Evolutionary conservation across 352 stramenopile species (phyloP).

Genomic region (Phytophthora pluvialis): DNA sequence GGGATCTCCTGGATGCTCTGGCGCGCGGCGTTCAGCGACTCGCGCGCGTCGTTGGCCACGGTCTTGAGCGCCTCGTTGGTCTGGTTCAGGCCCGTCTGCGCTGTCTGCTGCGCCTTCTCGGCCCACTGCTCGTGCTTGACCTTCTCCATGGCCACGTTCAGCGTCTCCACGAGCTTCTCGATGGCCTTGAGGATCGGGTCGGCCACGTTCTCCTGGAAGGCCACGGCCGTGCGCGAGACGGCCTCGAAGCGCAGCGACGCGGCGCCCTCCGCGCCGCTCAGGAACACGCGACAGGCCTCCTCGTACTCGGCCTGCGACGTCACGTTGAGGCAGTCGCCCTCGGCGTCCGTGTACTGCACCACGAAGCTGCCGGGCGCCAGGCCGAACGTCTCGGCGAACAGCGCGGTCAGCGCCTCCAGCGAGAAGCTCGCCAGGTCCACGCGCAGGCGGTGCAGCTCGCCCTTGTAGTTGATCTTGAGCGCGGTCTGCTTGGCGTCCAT

Average conservation of each 20-base stretch:
- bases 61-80: constrained; percentile 73
- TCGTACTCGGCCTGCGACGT: constrained; percentile 71
- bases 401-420: constrained; percentile 50
- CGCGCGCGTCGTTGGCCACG: constrained; percentile 59
- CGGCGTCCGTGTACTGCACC: constrained; percentile 84
- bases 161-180: constrained; percentile 81
- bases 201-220: constrained; percentile 83
- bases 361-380: constrained; percentile 57
- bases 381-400: constrained; percentile 71
- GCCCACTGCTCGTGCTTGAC: constrained; percentile 85
- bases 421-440: constrained; percentile 64
- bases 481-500: constrained; percentile 66
- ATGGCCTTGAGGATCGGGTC: constrained; percentile 83
- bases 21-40: constrained; percentile 56
- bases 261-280: constrained; percentile 34
- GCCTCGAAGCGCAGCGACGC: constrained; percentile 76
- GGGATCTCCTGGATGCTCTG: constrained; percentile 81
- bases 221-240: constrained; percentile 60
- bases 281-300: constrained; percentile 67
- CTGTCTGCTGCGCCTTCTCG: constrained; percentile 54
- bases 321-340: constrained; percentile 78
- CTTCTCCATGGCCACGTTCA: constrained; percentile 83
- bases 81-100: constrained; percentile 58
- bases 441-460: constrained; percentile 83
- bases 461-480: constrained; percentile 85